These are phyloP conservation scores for Leccinum sublutescens DNA, from an alignment of 768 basidiomycete species.

Conservation along the genomic window DNA sequence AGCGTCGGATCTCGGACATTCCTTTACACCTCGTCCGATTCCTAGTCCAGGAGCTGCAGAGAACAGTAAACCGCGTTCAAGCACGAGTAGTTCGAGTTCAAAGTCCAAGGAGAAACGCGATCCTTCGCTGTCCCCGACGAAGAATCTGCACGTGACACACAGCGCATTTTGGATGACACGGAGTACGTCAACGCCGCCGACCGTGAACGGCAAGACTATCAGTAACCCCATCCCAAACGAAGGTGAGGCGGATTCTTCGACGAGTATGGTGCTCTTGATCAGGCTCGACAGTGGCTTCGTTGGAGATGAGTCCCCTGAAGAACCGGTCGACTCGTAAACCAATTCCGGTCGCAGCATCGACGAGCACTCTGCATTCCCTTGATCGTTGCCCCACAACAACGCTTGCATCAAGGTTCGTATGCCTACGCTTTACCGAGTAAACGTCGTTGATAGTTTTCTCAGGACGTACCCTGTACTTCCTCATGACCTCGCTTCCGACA, in stretches of 20 bases:
- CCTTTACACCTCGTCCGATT: slow-evolving; percentile 17
- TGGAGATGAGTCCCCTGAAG: slow-evolving; percentile 75
- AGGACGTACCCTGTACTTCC: slow-evolving; percentile 80
- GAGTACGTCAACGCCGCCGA: slow-evolving; percentile 39
- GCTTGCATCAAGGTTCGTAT: slow-evolving; percentile 63
- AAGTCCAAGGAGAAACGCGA: slow-evolving; percentile 33
- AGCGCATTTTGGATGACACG: slow-evolving; percentile 35
- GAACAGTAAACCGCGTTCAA: slow-evolving; percentile 29
- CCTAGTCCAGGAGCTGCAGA: slow-evolving; percentile 21
- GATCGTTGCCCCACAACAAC: slow-evolving; percentile 39
- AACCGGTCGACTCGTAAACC: slow-evolving; percentile 59
- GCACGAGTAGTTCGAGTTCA: slow-evolving; percentile 29
- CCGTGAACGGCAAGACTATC: slow-evolving; percentile 62
- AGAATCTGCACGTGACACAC: slow-evolving; percentile 40
- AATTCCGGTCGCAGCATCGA: slow-evolving; percentile 51
- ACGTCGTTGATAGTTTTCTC: slow-evolving; percentile 12
- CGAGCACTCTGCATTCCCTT: slow-evolving; percentile 21
- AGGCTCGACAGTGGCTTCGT: slow-evolving; percentile 51
- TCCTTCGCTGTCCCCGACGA: slow-evolving; percentile 43
- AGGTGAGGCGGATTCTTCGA: slow-evolving; percentile 40
- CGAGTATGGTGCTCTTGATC: neutral
- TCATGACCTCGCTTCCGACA: slow-evolving; percentile 76
- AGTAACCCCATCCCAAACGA: slow-evolving; percentile 68
- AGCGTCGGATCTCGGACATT: slow-evolving; percentile 28
- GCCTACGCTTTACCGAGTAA: neutral